Evolutionary conservation across 352 stramenopile genomes (phyloP).

Genomic region (Globisporangium viniferum): DNA sequence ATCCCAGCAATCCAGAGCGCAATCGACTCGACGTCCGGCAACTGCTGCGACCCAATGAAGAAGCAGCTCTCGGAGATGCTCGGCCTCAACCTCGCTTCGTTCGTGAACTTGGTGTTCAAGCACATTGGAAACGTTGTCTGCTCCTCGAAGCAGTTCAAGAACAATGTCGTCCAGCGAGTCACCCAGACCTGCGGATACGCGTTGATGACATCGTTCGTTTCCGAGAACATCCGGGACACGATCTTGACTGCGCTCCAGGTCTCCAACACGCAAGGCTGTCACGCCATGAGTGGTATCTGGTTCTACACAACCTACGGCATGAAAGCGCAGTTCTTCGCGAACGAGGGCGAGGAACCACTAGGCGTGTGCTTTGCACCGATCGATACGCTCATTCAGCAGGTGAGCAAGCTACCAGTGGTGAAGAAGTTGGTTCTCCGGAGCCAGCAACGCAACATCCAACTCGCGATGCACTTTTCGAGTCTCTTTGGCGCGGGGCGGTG

Average conservation of each 20-base stretch:
- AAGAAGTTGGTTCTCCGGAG: not conserved
- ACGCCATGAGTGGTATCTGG: not conserved
- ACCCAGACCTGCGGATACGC: not conserved
- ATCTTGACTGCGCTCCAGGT: not conserved
- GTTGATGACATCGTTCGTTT: not conserved
- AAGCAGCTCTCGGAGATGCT: not conserved
- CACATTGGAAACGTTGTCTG: slow-evolving; percentile 1
- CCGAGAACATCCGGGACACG: not conserved
- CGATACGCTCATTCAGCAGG: not conserved
- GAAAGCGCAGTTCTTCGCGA: not conserved
- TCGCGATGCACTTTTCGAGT: slow-evolving; percentile 2
- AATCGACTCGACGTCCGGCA: not conserved
- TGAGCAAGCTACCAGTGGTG: not conserved
- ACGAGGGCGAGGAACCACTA: not conserved
- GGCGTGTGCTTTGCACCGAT: not conserved
- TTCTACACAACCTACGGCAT: slow-evolving; percentile 3
- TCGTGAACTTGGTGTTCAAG: not conserved
- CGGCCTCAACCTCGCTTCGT: not conserved
- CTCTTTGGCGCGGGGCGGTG: not conserved
- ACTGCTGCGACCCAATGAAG: not conserved
- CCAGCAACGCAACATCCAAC: too few species aligned
- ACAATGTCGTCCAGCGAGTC: not conserved
- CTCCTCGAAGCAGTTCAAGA: not conserved
- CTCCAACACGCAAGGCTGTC: slow-evolving; percentile 3
- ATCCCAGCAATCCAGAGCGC: not conserved